These are phyloP conservation scores for Ambrosia hybrid DNA, from an alignment of 140 eudicot genomes.

Conservation along the genomic window DNA sequence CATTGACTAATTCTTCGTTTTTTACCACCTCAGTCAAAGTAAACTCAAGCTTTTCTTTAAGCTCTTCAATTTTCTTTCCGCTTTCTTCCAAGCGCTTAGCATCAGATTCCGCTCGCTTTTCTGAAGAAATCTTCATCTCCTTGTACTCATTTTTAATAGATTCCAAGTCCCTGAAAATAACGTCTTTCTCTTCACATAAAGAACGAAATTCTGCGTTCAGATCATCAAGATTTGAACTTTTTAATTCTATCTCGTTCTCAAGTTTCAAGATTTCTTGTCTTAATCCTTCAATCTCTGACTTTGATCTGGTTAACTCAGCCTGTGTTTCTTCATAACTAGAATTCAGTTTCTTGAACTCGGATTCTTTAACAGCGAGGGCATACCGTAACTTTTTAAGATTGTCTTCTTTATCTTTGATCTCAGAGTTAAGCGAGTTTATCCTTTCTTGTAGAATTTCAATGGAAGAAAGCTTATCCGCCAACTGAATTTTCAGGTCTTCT, in stretches of 20 bases:
- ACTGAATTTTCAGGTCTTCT: slow-evolving; percentile 50
- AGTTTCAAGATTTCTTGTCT: slow-evolving; percentile 39
- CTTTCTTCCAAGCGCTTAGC: slow-evolving; percentile 58
- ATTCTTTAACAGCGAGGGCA: slow-evolving; percentile 47
- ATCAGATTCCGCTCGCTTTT: slow-evolving; percentile 55
- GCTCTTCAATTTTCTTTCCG: slow-evolving; percentile 39
- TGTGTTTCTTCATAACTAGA: slow-evolving; percentile 42
- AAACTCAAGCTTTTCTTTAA: slow-evolving; percentile 50
- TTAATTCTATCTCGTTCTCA: slow-evolving; percentile 46
- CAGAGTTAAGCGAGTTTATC: slow-evolving; percentile 44
- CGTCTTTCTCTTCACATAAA: slow-evolving; percentile 41
- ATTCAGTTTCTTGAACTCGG: slow-evolving; percentile 43
- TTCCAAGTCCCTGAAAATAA: slow-evolving; percentile 39
- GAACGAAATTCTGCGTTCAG: slow-evolving; percentile 47
- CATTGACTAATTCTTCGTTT: slow-evolving; percentile 34
- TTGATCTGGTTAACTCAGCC: slow-evolving; percentile 41
- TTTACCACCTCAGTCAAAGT: slow-evolving; percentile 35
- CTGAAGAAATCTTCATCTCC: slow-evolving; percentile 38
- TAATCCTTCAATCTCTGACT: slow-evolving; percentile 42
- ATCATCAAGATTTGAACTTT: slow-evolving; percentile 39
- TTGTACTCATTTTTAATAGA: slow-evolving; percentile 32
- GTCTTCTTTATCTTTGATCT: slow-evolving; percentile 59
- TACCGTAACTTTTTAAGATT: slow-evolving; percentile 35
- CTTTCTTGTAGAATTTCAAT: slow-evolving; percentile 52
- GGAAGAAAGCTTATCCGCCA: slow-evolving; percentile 47